Conservation (phyloP, 768 basidiomycete species). For the Tulasnella calospora region DNA sequence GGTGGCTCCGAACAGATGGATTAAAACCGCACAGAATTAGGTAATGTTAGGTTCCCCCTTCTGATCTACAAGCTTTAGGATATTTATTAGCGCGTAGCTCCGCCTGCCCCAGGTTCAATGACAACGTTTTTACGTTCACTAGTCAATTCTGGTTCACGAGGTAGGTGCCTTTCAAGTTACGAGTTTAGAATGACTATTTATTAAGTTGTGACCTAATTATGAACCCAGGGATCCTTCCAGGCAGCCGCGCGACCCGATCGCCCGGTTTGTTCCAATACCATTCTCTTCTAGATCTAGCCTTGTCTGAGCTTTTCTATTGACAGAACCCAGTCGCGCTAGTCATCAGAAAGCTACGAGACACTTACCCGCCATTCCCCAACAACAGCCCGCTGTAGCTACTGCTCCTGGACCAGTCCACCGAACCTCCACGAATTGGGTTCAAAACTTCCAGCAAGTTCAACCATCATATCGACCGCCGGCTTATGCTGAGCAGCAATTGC, state of each 20-base stretch:
- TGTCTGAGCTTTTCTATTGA: not conserved
- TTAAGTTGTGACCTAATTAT: not conserved
- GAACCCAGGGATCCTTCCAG: not conserved
- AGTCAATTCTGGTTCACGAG: not conserved
- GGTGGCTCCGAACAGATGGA: too few relatives aligned
- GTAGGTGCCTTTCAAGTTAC: not conserved
- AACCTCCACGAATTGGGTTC: slow-evolving; percentile 16
- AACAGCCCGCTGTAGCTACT: too few relatives aligned
- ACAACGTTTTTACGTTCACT: not conserved
- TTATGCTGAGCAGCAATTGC: slow-evolving; percentile 34
- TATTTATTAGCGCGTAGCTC: not conserved
- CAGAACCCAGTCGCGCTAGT: not conserved
- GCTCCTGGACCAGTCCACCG: not conserved
- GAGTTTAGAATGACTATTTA: not conserved
- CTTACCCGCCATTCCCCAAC: too few relatives aligned
- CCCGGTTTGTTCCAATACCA: too few relatives aligned
- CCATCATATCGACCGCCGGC: slow-evolving; percentile 28
- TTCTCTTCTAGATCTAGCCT: not conserved
- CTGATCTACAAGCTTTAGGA: too few relatives aligned
- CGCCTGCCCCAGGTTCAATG: not conserved
- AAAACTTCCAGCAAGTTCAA: slow-evolving; percentile 22
- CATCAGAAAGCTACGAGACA: not conserved
- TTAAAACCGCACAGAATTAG: too few relatives aligned
- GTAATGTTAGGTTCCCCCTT: too few relatives aligned
- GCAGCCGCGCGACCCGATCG: not conserved